Evolutionary conservation across 2,329 filamentous ascomycete species (phyloP), one percentile per base, ranked within the genome.

Genomic region (Epichloe uncinata): DNA sequence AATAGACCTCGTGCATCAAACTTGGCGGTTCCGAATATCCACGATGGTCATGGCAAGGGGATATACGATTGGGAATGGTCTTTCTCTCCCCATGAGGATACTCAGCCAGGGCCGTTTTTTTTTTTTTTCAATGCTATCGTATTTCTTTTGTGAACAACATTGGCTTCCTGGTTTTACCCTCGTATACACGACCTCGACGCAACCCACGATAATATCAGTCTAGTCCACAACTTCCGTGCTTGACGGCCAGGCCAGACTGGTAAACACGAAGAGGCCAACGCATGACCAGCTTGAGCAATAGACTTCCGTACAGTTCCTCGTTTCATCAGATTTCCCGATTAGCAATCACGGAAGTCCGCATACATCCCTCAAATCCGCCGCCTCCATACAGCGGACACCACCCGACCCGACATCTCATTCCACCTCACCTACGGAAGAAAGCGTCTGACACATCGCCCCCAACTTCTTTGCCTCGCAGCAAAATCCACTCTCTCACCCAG

Each of bases 1-100:
- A 61, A 65, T 64, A 64, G 60, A 65, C 63, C 60, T 54, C 56
- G 54, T 56, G 51, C 54, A 57, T 57, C 7, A 7, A 26, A 26
- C 53, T 18, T 36, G 34, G 18, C 16, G 34, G 15, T 33, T 40
- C 33, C 33, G n/a, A 45, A 35, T 37, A 26, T 26, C 22, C 7
- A 26, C 2, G 33, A 45, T 12, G n/a, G n/a, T 15, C 13, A 33
- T 22, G 43, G 33, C 5, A 13, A 20, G 33, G 12, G 9, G 9
- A 18, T 18, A 18, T 34, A 11, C 16, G 15, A 22, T 37, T 20
- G n/a, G 4, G 33, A 35, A 13, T 5, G n/a, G 22, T 26, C 22
- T 2, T 3, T 26, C 8, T 8, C 13, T 15, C 13, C 20, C 20
- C 20, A 12, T 20, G 9, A 42, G 26, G 26, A 34, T 26, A 43